A percentile compares a stretch with the other conserved stretches of the same genome.
Evolutionary conservation across 2,329 filamentous ascomycete species (phyloP).

Genomic region (Cadophora sp.): DNA sequence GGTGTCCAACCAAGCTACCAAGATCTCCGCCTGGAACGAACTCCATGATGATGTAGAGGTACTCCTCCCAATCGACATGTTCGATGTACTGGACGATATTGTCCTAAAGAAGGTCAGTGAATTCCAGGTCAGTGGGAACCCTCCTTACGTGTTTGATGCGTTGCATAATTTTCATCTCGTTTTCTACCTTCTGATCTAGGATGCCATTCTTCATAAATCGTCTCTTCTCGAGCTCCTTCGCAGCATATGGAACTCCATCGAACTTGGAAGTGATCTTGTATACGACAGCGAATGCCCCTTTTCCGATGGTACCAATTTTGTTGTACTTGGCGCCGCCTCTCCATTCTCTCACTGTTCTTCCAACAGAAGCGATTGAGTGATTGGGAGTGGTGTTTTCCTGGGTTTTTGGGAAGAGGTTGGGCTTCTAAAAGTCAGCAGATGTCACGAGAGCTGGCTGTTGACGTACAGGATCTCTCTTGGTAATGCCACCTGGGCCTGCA

Average conservation of each 20-base stretch:
- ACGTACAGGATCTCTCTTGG: constrained; percentile 39
- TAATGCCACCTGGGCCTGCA: constrained; percentile 18
- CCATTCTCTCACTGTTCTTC: constrained; percentile 68
- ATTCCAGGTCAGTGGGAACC: background rate
- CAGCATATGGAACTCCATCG: constrained; percentile 83
- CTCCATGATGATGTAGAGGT: constrained; percentile 98
- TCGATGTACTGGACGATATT: constrained; percentile 94
- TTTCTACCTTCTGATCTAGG: constrained; percentile 90
- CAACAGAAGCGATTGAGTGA: constrained; percentile 30
- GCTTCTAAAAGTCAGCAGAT: constrained; percentile 33
- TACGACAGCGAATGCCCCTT: constrained; percentile 93
- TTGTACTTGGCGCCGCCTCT: constrained; percentile 86
- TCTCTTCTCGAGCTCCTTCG: constrained; percentile 93
- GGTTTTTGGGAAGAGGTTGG: constrained; percentile 42
- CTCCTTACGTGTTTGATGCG: constrained; percentile 77
- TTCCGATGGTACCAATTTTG: constrained; percentile 80
- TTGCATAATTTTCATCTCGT: constrained; percentile 97
- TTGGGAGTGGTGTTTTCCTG: constrained; percentile 36
- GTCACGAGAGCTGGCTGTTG: background rate
- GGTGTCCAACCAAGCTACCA: constrained; percentile 70
- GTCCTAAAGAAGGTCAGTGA: constrained; percentile 55
- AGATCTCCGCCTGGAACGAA: constrained; percentile 85
- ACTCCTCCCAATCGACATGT: constrained; percentile 79
- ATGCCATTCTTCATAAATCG: constrained; percentile 92
- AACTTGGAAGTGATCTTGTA: constrained; percentile 88